A percentile compares a stretch with the other conserved stretches of the same genome.
Conservation (phyloP, 116 monocot species). For the Trichopus zeylanicus region DNA sequence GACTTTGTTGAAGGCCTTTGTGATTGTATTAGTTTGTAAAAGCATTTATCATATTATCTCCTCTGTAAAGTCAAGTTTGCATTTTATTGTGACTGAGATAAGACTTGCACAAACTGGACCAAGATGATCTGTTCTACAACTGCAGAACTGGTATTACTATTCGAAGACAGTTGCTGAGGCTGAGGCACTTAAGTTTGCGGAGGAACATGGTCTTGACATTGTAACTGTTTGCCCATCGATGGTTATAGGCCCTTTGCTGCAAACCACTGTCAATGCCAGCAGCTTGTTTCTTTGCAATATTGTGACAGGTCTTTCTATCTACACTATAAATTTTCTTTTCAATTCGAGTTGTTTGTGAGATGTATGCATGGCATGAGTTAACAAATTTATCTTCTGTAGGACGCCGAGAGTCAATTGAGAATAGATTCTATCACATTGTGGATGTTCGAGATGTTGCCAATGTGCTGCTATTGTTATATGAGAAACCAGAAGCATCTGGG, state of each 20-base stretch:
- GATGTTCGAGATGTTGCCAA: constrained; percentile 44
- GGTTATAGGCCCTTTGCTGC: constrained; percentile 25
- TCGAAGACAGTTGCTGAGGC: constrained; percentile 30
- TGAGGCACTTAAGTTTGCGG: constrained; percentile 17
- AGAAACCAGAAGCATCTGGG: constrained; percentile 31
- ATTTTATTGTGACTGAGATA: too few relatives aligned
- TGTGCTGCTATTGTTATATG: constrained; percentile 31
- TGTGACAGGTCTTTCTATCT: constrained; percentile 18
- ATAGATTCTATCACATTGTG: constrained; percentile 9
- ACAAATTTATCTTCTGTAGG: constrained; percentile 3
- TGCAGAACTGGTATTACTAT: constrained; percentile 27
- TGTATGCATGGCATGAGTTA: not conserved
- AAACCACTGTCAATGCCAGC: constrained; percentile 19
- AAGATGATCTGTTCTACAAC: too few relatives aligned
- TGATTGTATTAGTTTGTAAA: too few relatives aligned
- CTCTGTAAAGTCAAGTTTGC: too few relatives aligned
- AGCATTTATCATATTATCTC: too few relatives aligned
- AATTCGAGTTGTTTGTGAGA: not conserved
- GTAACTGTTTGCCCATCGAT: constrained; percentile 26
- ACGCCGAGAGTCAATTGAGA: constrained; percentile 3
- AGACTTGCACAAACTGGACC: too few relatives aligned
- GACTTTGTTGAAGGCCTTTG: too few relatives aligned
- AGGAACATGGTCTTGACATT: constrained; percentile 20
- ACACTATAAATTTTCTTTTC: not conserved
- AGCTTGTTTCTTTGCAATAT: constrained; percentile 14